Percentiles rank a stretch among this genome's conserved stretches.
These are phyloP conservation scores for Melanogaster broomeanus DNA, from an alignment of 768 basidiomycete genomes.

Conservation along the genomic window DNA sequence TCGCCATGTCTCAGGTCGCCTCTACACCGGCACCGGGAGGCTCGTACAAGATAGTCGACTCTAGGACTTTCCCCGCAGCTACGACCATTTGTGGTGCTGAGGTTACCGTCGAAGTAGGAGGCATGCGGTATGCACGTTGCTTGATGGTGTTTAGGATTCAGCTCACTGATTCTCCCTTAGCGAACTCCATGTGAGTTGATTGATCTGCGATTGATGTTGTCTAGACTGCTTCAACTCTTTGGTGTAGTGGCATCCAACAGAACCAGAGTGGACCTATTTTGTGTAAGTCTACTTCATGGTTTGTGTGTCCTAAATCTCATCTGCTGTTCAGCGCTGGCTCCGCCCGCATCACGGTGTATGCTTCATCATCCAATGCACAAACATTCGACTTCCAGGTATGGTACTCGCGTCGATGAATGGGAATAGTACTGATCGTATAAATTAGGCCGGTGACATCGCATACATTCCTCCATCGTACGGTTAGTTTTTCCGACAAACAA, in stretches of 20 bases:
- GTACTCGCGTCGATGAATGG: neutral
- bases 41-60: constrained; percentile 60
- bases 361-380: constrained; percentile 38
- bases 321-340: constrained; percentile 32
- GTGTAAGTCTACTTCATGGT: constrained; percentile 25
- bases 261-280: constrained; percentile 49
- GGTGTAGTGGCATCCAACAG: constrained; percentile 51
- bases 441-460: constrained; percentile 32
- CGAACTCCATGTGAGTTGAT: constrained; percentile 45
- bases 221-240: neutral
- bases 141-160: neutral
- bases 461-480: constrained; percentile 27
- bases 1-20: constrained; percentile 49
- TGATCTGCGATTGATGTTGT: neutral
- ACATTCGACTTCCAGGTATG: constrained; percentile 48
- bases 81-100: constrained; percentile 58
- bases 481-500: constrained; percentile 1
- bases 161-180: constrained; percentile 18
- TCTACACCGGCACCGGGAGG: constrained; percentile 52
- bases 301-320: constrained; percentile 1
- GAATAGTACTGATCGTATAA: constrained; percentile 3
- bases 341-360: constrained; percentile 46
- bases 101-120: constrained; percentile 59
- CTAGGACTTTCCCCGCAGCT: constrained; percentile 51
- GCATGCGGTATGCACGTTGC: constrained; percentile 46